Base-by-base conservation (phyloP, 2,329 filamentous ascomycete species). In the Xylaria sp. region DNA sequence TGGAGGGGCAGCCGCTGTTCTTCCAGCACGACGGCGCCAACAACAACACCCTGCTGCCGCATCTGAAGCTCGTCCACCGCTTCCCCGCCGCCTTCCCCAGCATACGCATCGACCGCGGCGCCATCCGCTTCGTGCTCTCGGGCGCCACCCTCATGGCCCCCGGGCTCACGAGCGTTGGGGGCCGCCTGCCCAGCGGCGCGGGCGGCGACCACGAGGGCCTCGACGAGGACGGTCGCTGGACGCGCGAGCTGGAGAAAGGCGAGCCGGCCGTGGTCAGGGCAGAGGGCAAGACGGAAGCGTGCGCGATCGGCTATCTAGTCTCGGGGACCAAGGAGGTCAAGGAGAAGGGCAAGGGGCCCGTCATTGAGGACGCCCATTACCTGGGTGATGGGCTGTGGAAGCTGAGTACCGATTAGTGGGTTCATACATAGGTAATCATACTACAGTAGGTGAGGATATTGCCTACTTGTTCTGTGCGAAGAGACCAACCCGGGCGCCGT, bases 61-160 rank as follows among this genome's bases (percentile, higher is more conserved):
- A 97, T 73, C 86, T 99, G 11, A 84, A 84, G 44, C 86, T 97
- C 66, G 86, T 99, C 37, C 94, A 99, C 79, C 84, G 88, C 64
- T 97, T 93, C 77, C 94, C 94, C 8, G 78, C 85, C 63, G 89
- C 86, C 54, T 93, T 99, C 72, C 87, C 90, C 17, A 88, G 85
- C 48, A 81, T 99, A 53, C 88, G 92, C 54, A 96, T 97, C 72
- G 94, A 99, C 74, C 86, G 94, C 45, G 94, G 94, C 58, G 94
- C 94, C 4, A 97, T 99, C 69, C 90, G 94, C 57, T 99, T 99
- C 76, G 93, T 99, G 21, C 84, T 99, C 1, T 90, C 87, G 1
- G 94, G 94, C 41, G 94, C 94, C 1, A 91, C 93, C 13, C 86
- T 99, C 59, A 99, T 99, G 94, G 93, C 92, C 1, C 94, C 94